These are phyloP conservation scores for Dendrocalamus sinicus DNA, from an alignment of 176 grass and related monocot species.

Conservation along the genomic window DNA sequence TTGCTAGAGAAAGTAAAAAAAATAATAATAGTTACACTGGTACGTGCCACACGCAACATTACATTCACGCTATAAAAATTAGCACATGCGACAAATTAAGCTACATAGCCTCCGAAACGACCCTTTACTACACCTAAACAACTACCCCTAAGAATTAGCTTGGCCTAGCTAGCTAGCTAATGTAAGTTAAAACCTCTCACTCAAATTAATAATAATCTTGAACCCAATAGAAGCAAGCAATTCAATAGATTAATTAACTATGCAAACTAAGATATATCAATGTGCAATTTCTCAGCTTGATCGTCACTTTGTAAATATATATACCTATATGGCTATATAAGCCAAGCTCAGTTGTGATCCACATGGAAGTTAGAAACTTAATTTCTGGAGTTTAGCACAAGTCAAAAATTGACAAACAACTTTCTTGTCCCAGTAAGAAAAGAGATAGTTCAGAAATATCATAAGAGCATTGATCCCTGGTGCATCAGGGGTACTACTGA, in stretches of 20 bases:
- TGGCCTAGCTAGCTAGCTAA: not conserved
- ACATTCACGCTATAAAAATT: constrained; percentile 2
- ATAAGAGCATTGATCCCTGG: not conserved
- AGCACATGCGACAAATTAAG: not conserved
- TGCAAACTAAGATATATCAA: not conserved
- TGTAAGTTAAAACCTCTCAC: not conserved
- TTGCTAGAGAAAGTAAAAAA: not conserved
- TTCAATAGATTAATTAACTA: not conserved
- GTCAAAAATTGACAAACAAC: not conserved
- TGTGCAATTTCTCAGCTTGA: too few species aligned
- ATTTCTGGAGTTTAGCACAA: not conserved
- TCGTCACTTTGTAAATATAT: not conserved
- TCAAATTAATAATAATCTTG: not conserved
- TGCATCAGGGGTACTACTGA: not conserved
- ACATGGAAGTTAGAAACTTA: not conserved
- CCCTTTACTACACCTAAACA: not conserved
- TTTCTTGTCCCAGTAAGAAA: not conserved
- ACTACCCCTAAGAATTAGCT: not conserved
- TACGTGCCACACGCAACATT: not conserved
- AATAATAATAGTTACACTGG: not conserved
- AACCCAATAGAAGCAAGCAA: not conserved
- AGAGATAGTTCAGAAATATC: not conserved
- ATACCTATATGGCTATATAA: not conserved
- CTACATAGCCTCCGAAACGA: not conserved
- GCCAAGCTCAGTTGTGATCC: not conserved